A percentile compares a stretch with the other conserved stretches of the same genome.
Evolutionary conservation across 352 stramenopile genomes (phyloP).

Genomic region (Nothophytophthora sp.): DNA sequence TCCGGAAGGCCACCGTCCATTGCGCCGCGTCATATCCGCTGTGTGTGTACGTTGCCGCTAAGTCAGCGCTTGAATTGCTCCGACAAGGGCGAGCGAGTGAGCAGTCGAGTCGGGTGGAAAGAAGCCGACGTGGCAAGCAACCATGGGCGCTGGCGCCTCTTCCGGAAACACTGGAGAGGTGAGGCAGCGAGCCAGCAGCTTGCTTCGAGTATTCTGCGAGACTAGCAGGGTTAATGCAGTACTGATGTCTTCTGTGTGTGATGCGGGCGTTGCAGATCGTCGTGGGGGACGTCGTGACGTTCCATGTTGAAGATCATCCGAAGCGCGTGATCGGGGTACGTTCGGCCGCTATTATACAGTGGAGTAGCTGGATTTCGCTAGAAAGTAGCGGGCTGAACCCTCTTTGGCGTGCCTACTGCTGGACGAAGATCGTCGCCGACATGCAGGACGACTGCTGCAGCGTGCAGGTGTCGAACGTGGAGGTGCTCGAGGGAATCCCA

Average conservation of each 20-base stretch:
- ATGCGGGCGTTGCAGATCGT: constrained; percentile 49
- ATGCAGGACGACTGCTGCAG: constrained; percentile 46
- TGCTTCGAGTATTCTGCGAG: not conserved
- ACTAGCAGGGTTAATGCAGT: not conserved
- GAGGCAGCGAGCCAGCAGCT: not conserved
- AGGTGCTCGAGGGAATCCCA: constrained; percentile 43
- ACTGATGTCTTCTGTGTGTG: not conserved
- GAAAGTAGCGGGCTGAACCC: not conserved
- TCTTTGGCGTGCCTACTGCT: not conserved
- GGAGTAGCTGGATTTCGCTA: no score
- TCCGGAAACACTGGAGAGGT: constrained; percentile 35
- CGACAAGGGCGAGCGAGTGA: no score
- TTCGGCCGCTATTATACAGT: no score
- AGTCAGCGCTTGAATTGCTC: no score
- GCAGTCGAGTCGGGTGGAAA: no score
- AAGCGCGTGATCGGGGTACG: constrained; percentile 60
- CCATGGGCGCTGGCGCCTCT: constrained; percentile 41
- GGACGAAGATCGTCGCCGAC: constrained; percentile 43
- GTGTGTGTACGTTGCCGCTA: no score
- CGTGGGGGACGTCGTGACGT: constrained; percentile 59
- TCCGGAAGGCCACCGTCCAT: no score
- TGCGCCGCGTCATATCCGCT: no score
- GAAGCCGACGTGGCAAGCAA: no score
- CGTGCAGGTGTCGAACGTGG: constrained; percentile 53
- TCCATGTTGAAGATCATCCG: constrained; percentile 43